These are phyloP conservation scores for Berberis vulgaris DNA, from an alignment of 164 flowering plant genomes.

Conservation along the genomic window DNA sequence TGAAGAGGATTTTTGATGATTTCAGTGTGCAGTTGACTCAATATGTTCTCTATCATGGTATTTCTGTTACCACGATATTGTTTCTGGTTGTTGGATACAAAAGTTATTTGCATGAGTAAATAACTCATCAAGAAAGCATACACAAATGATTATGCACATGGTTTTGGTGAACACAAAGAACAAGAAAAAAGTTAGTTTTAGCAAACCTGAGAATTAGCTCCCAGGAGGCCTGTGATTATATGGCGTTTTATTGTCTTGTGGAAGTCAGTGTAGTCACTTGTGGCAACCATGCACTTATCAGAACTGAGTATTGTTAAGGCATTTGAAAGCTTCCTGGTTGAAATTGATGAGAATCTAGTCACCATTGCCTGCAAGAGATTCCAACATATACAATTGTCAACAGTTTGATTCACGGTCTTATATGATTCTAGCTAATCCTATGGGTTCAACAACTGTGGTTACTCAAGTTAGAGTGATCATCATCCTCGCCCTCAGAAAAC, in stretches of 20 bases:
- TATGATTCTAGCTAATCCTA: too few species aligned
- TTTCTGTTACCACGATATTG: constrained; percentile 53
- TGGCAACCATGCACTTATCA: constrained; percentile 82
- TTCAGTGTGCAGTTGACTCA: constrained; percentile 27
- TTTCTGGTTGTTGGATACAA: constrained; percentile 37
- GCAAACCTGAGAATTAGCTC: constrained; percentile 79
- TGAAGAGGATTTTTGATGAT: constrained; percentile 26
- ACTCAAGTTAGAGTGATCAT: too few species aligned
- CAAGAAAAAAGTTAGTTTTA: background rate
- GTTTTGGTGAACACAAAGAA: background rate
- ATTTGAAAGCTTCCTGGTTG: constrained; percentile 74
- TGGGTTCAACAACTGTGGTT: too few species aligned
- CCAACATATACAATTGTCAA: background rate
- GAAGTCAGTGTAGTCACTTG: constrained; percentile 77
- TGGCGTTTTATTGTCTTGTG: constrained; percentile 57
- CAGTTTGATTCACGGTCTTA: background rate
- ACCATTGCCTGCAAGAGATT: constrained; percentile 72
- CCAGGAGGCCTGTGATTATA: constrained; percentile 52
- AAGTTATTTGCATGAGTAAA: background rate
- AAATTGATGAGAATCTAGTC: constrained; percentile 68
- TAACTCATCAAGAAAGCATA: too few species aligned
- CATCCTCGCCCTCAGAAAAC: too few species aligned
- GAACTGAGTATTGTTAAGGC: constrained; percentile 59
- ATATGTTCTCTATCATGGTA: constrained; percentile 44
- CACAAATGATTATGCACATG: background rate